phyloP scores from a whole-genome alignment of 2,329 filamentous ascomycete species.

The Lasiodiplodia hormozganensis region DNA sequence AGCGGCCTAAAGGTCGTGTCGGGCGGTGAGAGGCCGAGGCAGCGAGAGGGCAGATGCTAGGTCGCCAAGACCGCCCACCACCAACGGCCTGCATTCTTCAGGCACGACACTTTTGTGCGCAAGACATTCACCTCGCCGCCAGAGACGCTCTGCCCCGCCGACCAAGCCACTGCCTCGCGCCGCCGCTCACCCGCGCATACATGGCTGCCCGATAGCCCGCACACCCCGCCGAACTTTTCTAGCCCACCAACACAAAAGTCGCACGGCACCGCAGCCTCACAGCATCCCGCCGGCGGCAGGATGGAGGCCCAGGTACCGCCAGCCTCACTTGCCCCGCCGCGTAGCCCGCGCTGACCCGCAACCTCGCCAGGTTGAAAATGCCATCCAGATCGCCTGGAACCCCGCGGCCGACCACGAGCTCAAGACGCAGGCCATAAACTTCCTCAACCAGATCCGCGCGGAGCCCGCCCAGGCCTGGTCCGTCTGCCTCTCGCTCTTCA shows the following conservation, averaged over 20 bases:
- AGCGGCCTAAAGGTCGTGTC: background rate
- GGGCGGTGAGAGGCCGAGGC: conserved; percentile 4
- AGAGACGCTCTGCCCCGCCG: background rate
- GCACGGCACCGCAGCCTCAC: conserved; percentile 23
- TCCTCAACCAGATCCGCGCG: conserved; percentile 76
- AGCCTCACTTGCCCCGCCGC: conserved; percentile 10
- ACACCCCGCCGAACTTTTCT: conserved; percentile 25
- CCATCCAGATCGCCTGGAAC: conserved; percentile 92
- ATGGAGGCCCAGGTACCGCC: conserved; percentile 30
- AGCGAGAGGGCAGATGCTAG: background rate
- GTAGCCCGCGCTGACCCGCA: conserved; percentile 16
- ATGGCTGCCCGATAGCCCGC: conserved; percentile 30
- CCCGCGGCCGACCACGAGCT: conserved; percentile 70
- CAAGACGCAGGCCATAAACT: conserved; percentile 89
- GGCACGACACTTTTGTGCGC: conserved; percentile 16
- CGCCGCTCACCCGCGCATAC: conserved; percentile 2
- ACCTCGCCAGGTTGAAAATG: conserved; percentile 77
- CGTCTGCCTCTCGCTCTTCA: conserved; percentile 85
- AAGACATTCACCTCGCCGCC: conserved; percentile 8
- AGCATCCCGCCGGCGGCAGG: conserved; percentile 28
- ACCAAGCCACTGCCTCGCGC: background rate
- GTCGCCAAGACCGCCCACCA: conserved; percentile 24
- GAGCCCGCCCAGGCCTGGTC: conserved; percentile 90
- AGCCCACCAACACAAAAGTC: conserved; percentile 16
- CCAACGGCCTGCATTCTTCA: conserved; percentile 22